phyloP scores from a whole-genome alignment of 176 grass and related monocot genomes.

The Oryza glumipatula region DNA sequence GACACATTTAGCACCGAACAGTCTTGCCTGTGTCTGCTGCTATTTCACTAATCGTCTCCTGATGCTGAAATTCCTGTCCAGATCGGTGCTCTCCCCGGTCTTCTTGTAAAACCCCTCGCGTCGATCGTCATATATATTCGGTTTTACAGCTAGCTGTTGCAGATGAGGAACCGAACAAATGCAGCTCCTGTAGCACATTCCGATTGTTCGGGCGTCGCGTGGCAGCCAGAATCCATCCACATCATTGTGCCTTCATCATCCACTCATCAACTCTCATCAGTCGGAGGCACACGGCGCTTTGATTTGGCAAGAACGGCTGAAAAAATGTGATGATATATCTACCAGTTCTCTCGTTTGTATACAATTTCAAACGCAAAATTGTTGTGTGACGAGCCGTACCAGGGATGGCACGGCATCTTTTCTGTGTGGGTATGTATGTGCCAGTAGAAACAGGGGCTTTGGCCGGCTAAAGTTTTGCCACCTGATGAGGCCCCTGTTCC shows the following conservation, averaged over 20 bases:
- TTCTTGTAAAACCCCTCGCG: neutral
- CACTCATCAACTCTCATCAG: neutral
- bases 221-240: neutral
- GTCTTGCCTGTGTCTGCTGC: neutral
- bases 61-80: slow-evolving; percentile 15
- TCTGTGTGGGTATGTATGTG: neutral
- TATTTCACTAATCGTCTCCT: neutral
- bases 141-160: neutral
- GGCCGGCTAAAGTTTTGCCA: slow-evolving; percentile 32
- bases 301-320: neutral
- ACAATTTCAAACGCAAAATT: neutral
- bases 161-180: slow-evolving; percentile 15
- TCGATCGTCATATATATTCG: neutral
- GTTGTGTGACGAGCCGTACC: neutral
- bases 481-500: slow-evolving; percentile 7
- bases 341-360: neutral
- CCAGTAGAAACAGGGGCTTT: neutral
- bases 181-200: slow-evolving; percentile 33
- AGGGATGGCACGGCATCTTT: neutral
- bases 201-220: neutral
- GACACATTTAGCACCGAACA: slow-evolving; percentile 4
- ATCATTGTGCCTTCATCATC: neutral
- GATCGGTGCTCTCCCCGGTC: neutral
- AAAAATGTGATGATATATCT: neutral
- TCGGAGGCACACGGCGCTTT: neutral